phyloP scores from a whole-genome alignment of 139 green algal species.

The Diplosphaera chodatii region DNA sequence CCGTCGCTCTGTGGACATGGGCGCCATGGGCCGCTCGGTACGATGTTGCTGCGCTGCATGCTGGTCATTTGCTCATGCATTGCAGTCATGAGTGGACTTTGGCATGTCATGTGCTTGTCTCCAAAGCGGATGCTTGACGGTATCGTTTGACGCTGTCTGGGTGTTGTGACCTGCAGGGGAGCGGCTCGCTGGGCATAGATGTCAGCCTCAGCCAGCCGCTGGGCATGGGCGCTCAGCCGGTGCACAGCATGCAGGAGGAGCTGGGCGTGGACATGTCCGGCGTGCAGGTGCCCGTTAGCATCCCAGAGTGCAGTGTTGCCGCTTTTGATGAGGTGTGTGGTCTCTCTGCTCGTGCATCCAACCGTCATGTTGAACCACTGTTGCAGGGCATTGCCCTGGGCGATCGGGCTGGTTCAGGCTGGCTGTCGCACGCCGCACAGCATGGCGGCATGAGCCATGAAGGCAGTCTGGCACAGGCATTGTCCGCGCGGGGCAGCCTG shows the following conservation, averaged over 20 bases:
- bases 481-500: not conserved
- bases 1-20: too few relatives aligned
- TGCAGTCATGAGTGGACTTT: too few relatives aligned
- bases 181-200: not conserved
- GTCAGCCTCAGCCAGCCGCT: not conserved
- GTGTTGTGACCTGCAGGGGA: not conserved
- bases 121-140: too few relatives aligned
- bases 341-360: too few relatives aligned
- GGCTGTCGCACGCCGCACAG: not conserved
- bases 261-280: not conserved
- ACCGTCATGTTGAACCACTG: too few relatives aligned
- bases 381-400: not conserved
- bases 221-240: constrained; percentile 2
- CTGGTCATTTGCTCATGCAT: too few relatives aligned
- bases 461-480: not conserved
- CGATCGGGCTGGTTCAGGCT: not conserved
- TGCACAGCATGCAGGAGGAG: constrained; percentile 3
- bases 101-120: too few relatives aligned
- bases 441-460: not conserved
- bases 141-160: too few relatives aligned
- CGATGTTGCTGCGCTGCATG: too few relatives aligned
- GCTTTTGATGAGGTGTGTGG: too few relatives aligned
- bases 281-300: not conserved
- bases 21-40: too few relatives aligned
- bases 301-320: too few relatives aligned